Conservation (phyloP, 805 yeast species). For the Sugiyamaella marilandica region DNA sequence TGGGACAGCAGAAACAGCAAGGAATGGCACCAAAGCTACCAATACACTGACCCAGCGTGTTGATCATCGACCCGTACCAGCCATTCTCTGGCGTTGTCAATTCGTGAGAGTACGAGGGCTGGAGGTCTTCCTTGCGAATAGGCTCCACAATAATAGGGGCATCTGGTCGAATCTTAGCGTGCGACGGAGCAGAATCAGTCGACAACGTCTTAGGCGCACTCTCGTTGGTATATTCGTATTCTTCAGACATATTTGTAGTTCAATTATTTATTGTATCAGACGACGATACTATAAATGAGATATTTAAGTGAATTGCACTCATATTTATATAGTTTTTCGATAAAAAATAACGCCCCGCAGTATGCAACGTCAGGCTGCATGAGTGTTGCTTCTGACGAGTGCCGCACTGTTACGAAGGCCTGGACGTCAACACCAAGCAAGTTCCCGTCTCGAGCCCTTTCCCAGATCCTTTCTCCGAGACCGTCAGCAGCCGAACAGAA, state of each 20-base stretch:
- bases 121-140: conserved; percentile 25
- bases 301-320: background rate
- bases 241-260: background rate
- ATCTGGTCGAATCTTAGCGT: background rate
- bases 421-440: no score
- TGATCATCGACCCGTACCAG: conserved; percentile 33
- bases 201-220: background rate
- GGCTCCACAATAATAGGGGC: conserved; percentile 28
- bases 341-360: background rate
- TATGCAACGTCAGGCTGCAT: background rate
- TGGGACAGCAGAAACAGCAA: conserved; percentile 48
- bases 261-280: background rate
- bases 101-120: conserved; percentile 33
- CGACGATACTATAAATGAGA: background rate
- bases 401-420: background rate
- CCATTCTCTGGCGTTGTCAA: conserved; percentile 35
- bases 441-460: no score
- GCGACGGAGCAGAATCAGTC: background rate
- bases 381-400: background rate
- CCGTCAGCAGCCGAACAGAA: no score
- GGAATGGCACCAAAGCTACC: conserved; percentile 56
- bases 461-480: no score
- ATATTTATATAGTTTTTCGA: background rate
- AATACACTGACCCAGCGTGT: conserved; percentile 39
- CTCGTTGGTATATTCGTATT: conserved; percentile 8